Evolutionary conservation across 2,329 filamentous ascomycete species (phyloP), one percentile per base, ranked within the genome.

Genomic region (Colletotrichum australisinense): DNA sequence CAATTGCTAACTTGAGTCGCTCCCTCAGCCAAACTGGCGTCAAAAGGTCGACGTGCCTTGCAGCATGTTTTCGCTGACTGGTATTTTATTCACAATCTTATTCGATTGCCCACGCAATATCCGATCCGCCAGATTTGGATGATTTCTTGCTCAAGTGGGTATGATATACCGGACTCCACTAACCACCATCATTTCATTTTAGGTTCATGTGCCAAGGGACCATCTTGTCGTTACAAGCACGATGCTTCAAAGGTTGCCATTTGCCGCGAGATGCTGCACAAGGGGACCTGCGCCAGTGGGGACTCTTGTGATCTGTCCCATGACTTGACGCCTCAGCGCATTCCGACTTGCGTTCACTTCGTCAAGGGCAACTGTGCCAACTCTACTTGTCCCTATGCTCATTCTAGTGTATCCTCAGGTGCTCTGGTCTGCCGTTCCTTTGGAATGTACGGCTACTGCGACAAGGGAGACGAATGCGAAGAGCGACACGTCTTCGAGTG

Each of bases 401-500:
- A 99, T 86, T 90, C 94, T 78, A 89, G 91, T 80, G 91, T 97
- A 77, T 92, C 93, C 76, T 90, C 93, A 76, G 88, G 89, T 80
- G 94, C 95, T 63, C 91, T 89, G 35, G 94, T 98, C 60, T 99
- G 97, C 85, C 90, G 92, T 78, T 85, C 90, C 24, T 98, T 99
- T 86, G 96, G 94, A 32, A 90, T 92, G 67, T 89, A 95, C 79
- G 96, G 97, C 66, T 98, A 95, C 83, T 98, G 97, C 86, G 92
- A 93, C 74, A 94, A 93, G 81, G 97, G 96, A 74, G 88, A 89
- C 69, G 84, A 88, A 68, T 98, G 97, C 84, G 84, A 90, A 73
- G 91, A 97, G 76, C 93, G 95, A 74, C 97, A 99, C 85, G 93
- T 96, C 71, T 93, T 93, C 84, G 96, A 98, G 83, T 98, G 97